A percentile compares a stretch with the other conserved stretches of the same genome.
These are phyloP conservation scores for Agrocybe praecox DNA, from an alignment of 768 basidiomycete species.

Conservation along the genomic window DNA sequence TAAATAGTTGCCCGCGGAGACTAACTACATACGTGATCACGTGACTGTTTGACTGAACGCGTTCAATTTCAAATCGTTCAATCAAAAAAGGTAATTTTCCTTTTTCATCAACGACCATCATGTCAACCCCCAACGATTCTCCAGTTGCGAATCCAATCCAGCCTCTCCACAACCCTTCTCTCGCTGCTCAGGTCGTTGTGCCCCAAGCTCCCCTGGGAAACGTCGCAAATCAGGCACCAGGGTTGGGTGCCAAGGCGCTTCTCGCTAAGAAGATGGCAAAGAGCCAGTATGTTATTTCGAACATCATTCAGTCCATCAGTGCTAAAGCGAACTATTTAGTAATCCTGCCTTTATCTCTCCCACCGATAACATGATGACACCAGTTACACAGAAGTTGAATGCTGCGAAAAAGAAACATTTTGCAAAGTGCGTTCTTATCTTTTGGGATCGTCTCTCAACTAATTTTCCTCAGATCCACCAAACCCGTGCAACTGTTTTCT, in stretches of 20 bases:
- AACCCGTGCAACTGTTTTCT: slow-evolving; percentile 65
- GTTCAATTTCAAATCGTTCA: slow-evolving; percentile 29
- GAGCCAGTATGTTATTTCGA: slow-evolving; percentile 60
- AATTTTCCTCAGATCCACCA: slow-evolving; percentile 48
- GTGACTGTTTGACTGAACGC: slow-evolving; percentile 21
- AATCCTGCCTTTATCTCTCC: slow-evolving; percentile 91
- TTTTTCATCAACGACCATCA: slow-evolving; percentile 49
- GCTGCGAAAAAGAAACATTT: slow-evolving; percentile 95
- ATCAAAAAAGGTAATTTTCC: slow-evolving; percentile 16
- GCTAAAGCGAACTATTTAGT: slow-evolving; percentile 38
- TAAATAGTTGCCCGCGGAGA: not conserved
- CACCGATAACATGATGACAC: slow-evolving; percentile 94
- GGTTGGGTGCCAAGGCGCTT: slow-evolving; percentile 89
- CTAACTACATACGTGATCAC: slow-evolving; percentile 10
- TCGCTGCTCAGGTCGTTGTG: slow-evolving; percentile 75
- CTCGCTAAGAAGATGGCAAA: slow-evolving; percentile 94
- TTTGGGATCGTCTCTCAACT: not conserved
- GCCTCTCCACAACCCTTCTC: slow-evolving; percentile 84
- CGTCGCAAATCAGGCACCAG: slow-evolving; percentile 56
- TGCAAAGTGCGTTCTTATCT: slow-evolving; percentile 63
- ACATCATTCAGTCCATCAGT: not conserved
- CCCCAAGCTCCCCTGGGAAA: slow-evolving; percentile 84
- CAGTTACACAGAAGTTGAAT: slow-evolving; percentile 88
- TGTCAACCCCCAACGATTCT: slow-evolving; percentile 66
- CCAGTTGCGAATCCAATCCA: slow-evolving; percentile 65